Evolutionary conservation across 2,329 filamentous ascomycete genomes (phyloP).

Genomic region (Calonectria honghensis): DNA sequence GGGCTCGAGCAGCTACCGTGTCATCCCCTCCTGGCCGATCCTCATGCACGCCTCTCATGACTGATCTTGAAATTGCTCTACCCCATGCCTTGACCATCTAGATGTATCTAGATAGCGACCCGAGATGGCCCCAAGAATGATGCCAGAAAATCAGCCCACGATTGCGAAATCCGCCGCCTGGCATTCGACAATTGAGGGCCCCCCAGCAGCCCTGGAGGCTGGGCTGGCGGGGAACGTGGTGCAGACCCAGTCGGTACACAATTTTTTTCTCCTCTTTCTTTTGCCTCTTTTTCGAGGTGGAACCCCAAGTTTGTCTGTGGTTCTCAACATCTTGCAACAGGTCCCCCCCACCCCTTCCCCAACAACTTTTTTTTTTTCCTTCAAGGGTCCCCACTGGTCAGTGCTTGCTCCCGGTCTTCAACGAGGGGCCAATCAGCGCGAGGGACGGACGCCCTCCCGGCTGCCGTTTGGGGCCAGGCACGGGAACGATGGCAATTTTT

Average conservation of each 20-base stretch:
- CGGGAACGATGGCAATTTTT: constrained; percentile 24
- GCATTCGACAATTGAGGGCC: constrained; percentile 48
- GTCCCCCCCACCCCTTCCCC: constrained; percentile 54
- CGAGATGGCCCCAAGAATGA: constrained; percentile 40
- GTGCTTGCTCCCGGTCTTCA: constrained; percentile 28
- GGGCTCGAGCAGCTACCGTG: background rate
- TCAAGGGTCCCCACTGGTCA: constrained; percentile 28
- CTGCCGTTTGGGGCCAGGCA: constrained; percentile 40
- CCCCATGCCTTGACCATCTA: constrained; percentile 9
- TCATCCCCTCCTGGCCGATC: background rate
- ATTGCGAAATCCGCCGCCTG: constrained; percentile 48
- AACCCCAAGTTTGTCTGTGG: constrained; percentile 44
- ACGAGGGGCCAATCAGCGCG: constrained; percentile 46
- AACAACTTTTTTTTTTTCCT: constrained; percentile 56
- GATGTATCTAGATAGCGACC: constrained; percentile 21
- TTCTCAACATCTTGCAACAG: constrained; percentile 49
- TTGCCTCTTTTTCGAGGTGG: constrained; percentile 28
- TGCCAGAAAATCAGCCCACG: constrained; percentile 52
- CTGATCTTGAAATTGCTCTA: constrained; percentile 6
- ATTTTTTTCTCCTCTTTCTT: constrained; percentile 19
- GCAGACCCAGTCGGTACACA: constrained; percentile 38
- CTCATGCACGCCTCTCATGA: constrained; percentile 4
- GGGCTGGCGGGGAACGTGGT: constrained; percentile 40
- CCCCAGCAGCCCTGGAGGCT: constrained; percentile 13
- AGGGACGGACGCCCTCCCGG: constrained; percentile 33